A percentile compares a stretch with the other conserved stretches of the same genome.
Conservation (phyloP, 148 eudicot genomes). For the Chenopodium album region DNA sequence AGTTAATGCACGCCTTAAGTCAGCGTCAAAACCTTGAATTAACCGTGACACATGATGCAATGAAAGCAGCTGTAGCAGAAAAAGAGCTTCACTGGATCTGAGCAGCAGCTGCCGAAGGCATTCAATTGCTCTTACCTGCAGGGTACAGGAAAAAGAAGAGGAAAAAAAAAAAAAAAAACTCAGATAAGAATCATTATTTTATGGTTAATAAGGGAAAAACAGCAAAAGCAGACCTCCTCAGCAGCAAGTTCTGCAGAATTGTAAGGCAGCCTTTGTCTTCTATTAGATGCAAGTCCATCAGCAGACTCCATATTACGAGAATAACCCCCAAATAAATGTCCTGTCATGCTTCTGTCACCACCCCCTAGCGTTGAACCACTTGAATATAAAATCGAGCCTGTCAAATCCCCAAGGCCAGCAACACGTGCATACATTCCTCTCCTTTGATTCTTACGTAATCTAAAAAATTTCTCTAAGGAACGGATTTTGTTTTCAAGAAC, state of each 20-base stretch:
- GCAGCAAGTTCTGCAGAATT: conserved; percentile 87
- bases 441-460: conserved; percentile 83
- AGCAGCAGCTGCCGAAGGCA: conserved; percentile 94
- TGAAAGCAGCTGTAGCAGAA: conserved; percentile 82
- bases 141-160: background rate
- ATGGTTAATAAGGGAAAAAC: background rate
- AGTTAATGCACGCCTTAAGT: conserved; percentile 45
- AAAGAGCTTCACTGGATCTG: conserved; percentile 87
- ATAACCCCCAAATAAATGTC: conserved; percentile 72
- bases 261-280: conserved; percentile 90
- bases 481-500: conserved; percentile 92
- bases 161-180: background rate
- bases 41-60: conserved; percentile 83
- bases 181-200: background rate
- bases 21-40: conserved; percentile 69
- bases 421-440: conserved; percentile 93
- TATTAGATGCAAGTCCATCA: conserved; percentile 60
- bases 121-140: conserved; percentile 94
- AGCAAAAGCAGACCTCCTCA: conserved; percentile 63
- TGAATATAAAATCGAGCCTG: conserved; percentile 83
- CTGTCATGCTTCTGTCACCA: conserved; percentile 65
- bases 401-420: conserved; percentile 89
- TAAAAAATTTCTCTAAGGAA: conserved; percentile 75
- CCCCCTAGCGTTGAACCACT: conserved; percentile 56
- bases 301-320: conserved; percentile 55